Conservation (phyloP, 2,329 filamentous ascomycete genomes). For the Stylonectria norvegica region DNA sequence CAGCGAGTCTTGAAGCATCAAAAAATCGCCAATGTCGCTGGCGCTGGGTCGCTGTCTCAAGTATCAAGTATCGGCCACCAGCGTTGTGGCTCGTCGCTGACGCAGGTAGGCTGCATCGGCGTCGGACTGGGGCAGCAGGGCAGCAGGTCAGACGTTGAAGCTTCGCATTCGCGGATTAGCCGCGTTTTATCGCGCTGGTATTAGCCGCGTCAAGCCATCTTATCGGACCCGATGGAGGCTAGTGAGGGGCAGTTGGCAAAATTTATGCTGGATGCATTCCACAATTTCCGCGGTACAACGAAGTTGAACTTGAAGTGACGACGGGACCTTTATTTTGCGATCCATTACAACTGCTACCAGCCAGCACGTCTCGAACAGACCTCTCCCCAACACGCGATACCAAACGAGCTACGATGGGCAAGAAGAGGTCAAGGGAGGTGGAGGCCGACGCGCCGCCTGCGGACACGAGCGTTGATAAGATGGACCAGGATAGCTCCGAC, state of each 20-base stretch:
- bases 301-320: slow-evolving; percentile 14
- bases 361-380: no score
- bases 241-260: slow-evolving; percentile 42
- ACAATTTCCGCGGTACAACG: slow-evolving; percentile 10
- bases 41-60: slow-evolving; percentile 6
- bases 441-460: slow-evolving; percentile 39
- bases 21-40: slow-evolving; percentile 5
- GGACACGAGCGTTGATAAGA: slow-evolving; percentile 45
- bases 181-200: slow-evolving; percentile 23
- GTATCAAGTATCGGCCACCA: not conserved
- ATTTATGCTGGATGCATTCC: slow-evolving; percentile 25
- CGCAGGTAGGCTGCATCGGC: slow-evolving; percentile 26
- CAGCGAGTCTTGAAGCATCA: slow-evolving; percentile 8
- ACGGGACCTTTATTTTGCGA: no score
- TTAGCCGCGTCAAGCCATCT: slow-evolving; percentile 15
- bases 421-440: slow-evolving; percentile 48
- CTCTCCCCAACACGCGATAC: no score
- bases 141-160: slow-evolving; percentile 3
- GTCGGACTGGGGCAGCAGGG: slow-evolving; percentile 10
- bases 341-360: no score
- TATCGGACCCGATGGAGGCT: slow-evolving; percentile 31
- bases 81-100: slow-evolving; percentile 21
- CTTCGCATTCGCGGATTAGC: slow-evolving; percentile 20
- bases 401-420: slow-evolving; percentile 40
- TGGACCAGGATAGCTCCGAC: slow-evolving; percentile 52